phyloP scores from a whole-genome alignment of 1,284 basidiomycete species.

The Volvariella surrecta region DNA sequence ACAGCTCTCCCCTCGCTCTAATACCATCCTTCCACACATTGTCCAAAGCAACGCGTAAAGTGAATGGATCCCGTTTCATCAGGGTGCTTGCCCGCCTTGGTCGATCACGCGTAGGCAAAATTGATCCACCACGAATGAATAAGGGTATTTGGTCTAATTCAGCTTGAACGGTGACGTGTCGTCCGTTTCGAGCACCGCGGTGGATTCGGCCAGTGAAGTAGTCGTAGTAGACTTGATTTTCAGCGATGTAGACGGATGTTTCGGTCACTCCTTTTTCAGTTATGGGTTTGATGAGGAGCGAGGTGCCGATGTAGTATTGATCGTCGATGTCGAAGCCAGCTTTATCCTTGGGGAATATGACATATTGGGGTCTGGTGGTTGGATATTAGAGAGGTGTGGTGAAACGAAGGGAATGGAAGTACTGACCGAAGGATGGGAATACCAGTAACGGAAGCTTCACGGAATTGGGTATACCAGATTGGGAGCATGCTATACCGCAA shows the following conservation, averaged over 20 bases:
- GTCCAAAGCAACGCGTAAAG: constrained; percentile 78
- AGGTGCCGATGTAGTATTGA: constrained; percentile 87
- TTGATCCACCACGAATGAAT: constrained; percentile 87
- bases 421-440: constrained; percentile 52
- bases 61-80: constrained; percentile 92
- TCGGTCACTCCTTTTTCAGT: constrained; percentile 68
- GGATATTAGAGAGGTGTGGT: background rate
- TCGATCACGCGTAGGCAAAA: constrained; percentile 82
- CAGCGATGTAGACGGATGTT: constrained; percentile 79
- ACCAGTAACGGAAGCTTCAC: constrained; percentile 74
- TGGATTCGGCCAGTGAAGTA: constrained; percentile 73
- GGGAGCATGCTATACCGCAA: constrained; percentile 87
- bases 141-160: constrained; percentile 79
- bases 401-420: background rate
- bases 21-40: constrained; percentile 34
- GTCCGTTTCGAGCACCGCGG: constrained; percentile 54
- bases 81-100: constrained; percentile 80
- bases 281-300: constrained; percentile 89
- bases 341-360: constrained; percentile 85
- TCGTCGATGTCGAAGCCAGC: constrained; percentile 86
- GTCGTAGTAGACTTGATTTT: constrained; percentile 93
- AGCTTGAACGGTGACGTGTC: constrained; percentile 67
- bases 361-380: constrained; percentile 78
- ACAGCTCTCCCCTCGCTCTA: constrained; percentile 77
- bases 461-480: constrained; percentile 96